Evolutionary conservation across 2,329 filamentous ascomycete species (phyloP), one percentile per base, ranked within the genome.

Genomic region (Arthrobotrys iridis): DNA sequence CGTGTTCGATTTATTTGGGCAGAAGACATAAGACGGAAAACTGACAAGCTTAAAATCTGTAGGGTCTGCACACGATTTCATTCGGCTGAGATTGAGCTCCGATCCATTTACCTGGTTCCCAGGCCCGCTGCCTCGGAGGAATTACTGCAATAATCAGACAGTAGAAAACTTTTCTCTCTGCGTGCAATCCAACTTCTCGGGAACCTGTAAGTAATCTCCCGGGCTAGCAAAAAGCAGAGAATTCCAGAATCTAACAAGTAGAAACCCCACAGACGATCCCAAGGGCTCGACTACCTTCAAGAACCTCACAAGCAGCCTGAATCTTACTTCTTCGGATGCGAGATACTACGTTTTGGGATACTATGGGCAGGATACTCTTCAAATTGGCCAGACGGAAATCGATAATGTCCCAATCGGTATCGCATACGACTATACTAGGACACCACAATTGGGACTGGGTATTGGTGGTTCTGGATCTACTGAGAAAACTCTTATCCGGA

Each of bases 91-190:
- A 48, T 37, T 75, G 46, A 75, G 71, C 41, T 75, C 71, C 2
- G 71, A 75, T 43, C 71, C 71, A 18, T 75, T 75, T 35, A 76
- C 72, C 24, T 76, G 72, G 72, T 66, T 76, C 26, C 72, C 72
- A 2, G 72, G 72, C 41, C 72, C 72, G 5, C 35, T 71, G 0
- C 58, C 58, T 10, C 52, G 37, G 37, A 65, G 40, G 18, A 76
- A 71, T 52, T 76, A 65, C 41, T 76, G 72, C n/a, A 58, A 45
- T n/a, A 45, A 15, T 20, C 48, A 57, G 5, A 76, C 65, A 5
- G 20, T 15, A 7, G 33, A 15, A 1, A 70, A 76, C 28, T 65
- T 64, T 18, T 28, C 41, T 10, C 50, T 71, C 2, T 76, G 72
- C 43, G 37, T 71, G 7, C 72, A 76, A 20, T 48, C 58, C 11